Evolutionary conservation across 495 filamentous ascomycete species (phyloP).

Genomic region (Patellaria atrata): DNA sequence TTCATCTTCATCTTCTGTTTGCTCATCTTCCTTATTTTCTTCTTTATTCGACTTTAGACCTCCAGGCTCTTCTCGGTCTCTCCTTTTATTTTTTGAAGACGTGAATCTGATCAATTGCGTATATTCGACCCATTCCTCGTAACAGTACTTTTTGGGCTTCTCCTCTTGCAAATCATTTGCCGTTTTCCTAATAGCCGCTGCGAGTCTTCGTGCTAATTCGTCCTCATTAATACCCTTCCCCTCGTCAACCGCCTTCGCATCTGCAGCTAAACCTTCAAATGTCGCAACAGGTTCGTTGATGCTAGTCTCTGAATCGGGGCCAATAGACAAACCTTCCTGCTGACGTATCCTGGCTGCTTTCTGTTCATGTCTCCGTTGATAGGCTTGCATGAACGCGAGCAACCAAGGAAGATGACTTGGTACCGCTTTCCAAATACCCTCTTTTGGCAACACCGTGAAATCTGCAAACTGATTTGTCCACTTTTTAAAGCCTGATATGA

Average conservation of each 20-base stretch:
- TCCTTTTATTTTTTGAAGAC: constrained; percentile 21
- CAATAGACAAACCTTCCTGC: constrained; percentile 36
- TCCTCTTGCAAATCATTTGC: constrained; percentile 33
- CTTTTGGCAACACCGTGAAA: constrained; percentile 42
- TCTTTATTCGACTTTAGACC: not conserved
- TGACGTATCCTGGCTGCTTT: constrained; percentile 30
- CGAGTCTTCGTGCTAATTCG: constrained; percentile 37
- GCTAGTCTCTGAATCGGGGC: not conserved
- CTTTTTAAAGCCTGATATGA: constrained; percentile 42
- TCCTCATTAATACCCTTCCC: constrained; percentile 11
- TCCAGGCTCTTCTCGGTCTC: constrained; percentile 10
- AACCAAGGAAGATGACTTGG: constrained; percentile 30
- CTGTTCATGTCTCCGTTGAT: constrained; percentile 15
- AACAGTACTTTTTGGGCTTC: constrained; percentile 36
- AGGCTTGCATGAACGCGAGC: no score
- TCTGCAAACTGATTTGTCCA: constrained; percentile 40
- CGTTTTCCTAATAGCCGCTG: constrained; percentile 37
- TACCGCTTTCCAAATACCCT: constrained; percentile 33
- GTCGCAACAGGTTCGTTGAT: not conserved
- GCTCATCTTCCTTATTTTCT: constrained; percentile 10
- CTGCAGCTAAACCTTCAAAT: not conserved
- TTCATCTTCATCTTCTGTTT: constrained; percentile 37
- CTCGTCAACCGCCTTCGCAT: constrained; percentile 1
- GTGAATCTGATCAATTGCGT: constrained; percentile 47
- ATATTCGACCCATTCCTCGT: constrained; percentile 52